Evolutionary conservation across 805 yeast species (phyloP).

Genomic region (Suhomyces kilbournensis): DNA sequence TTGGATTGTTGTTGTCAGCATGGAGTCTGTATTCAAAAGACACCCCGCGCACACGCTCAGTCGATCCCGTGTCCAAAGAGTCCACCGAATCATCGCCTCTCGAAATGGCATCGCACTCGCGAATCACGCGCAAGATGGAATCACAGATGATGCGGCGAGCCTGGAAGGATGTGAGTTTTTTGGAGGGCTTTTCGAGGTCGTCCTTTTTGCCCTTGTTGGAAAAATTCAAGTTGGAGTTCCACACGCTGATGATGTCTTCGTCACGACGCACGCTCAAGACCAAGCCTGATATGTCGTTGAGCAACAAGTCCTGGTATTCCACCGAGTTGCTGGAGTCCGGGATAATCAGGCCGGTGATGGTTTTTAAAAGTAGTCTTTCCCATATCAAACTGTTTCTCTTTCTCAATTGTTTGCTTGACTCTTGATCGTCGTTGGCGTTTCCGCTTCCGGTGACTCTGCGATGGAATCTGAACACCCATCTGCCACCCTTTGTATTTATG

Average conservation of each 20-base stretch:
- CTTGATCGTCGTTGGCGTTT: conserved; percentile 14
- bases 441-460: conserved; percentile 20
- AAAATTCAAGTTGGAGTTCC: conserved; percentile 54
- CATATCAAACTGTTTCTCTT: conserved; percentile 44
- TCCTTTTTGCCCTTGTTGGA: conserved; percentile 20
- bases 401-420: conserved; percentile 22
- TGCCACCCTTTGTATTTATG: conserved; percentile 55
- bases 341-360: conserved; percentile 50
- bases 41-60: conserved; percentile 44
- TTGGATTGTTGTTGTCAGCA: conserved; percentile 29
- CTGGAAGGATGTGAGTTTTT: conserved; percentile 40
- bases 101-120: conserved; percentile 46
- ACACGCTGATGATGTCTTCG: conserved; percentile 56
- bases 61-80: conserved; percentile 32
- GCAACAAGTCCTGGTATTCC: conserved; percentile 35
- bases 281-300: conserved; percentile 56
- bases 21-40: conserved; percentile 48
- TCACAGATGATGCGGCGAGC: conserved; percentile 47
- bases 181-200: conserved; percentile 18
- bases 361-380: conserved; percentile 54
- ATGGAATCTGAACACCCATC: conserved; percentile 57
- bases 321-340: conserved; percentile 31
- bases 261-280: conserved; percentile 58
- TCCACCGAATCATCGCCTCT: conserved; percentile 34
- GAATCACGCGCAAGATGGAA: conserved; percentile 42